Evolutionary conservation across 2,329 filamentous ascomycete genomes (phyloP).

Genomic region (Colletotrichum brevisporum): DNA sequence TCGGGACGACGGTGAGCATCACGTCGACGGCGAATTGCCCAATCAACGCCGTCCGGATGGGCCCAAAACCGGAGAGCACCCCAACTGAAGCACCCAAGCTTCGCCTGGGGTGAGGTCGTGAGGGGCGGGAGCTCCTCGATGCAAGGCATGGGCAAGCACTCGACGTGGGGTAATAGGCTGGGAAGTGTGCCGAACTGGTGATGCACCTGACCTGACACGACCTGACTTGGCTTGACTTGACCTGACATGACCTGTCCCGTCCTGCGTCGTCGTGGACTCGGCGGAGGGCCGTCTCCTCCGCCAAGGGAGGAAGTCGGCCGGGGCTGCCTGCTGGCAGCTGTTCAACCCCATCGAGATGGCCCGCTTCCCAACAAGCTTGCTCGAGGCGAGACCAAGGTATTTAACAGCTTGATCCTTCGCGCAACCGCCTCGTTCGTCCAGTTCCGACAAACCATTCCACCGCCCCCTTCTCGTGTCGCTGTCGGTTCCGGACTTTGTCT

Average conservation of each 20-base stretch:
- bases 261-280: no score
- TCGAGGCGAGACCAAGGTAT: slow-evolving; percentile 13
- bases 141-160: not conserved
- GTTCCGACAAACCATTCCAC: slow-evolving; percentile 1
- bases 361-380: slow-evolving; percentile 27
- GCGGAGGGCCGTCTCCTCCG: not conserved
- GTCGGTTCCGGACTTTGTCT: not conserved
- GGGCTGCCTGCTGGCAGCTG: slow-evolving; percentile 17
- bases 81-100: slow-evolving; percentile 17
- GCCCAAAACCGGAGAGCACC: slow-evolving; percentile 4
- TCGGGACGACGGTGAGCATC: slow-evolving; percentile 39
- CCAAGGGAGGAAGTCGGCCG: not conserved
- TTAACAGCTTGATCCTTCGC: slow-evolving; percentile 24
- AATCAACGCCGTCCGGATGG: slow-evolving; percentile 19
- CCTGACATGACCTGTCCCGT: not conserved
- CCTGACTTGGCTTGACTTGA: not conserved
- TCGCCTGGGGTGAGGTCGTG: slow-evolving; percentile 22
- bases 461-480: slow-evolving; percentile 5
- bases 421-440: not conserved
- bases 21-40: slow-evolving; percentile 17
- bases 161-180: slow-evolving; percentile 32
- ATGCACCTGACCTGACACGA: slow-evolving; percentile 2
- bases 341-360: slow-evolving; percentile 9
- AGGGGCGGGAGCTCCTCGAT: no score
- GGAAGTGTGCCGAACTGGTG: slow-evolving; percentile 1